These are phyloP conservation scores for Limnomonas spitsbergensis DNA, from an alignment of 139 green algal species.

Conservation along the genomic window DNA sequence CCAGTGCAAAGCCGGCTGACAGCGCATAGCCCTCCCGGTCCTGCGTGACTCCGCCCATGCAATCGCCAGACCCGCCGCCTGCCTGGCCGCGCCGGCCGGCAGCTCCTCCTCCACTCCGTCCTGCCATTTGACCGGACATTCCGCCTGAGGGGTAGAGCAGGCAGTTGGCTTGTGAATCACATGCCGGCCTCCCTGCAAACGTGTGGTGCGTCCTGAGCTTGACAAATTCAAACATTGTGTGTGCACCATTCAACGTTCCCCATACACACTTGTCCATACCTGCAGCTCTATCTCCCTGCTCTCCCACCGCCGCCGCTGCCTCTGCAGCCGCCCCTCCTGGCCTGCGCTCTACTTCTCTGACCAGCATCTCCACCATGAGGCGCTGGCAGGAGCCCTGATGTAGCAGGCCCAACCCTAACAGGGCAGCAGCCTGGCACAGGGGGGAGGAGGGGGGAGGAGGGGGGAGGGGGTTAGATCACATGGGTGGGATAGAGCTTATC, in stretches of 20 bases:
- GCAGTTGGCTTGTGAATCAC: too few relatives aligned
- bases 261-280: too few relatives aligned
- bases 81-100: not conserved
- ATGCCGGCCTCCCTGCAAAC: too few relatives aligned
- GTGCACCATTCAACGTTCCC: too few relatives aligned
- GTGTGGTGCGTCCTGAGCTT: too few relatives aligned
- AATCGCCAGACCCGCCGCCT: constrained; percentile 8
- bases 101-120: not conserved
- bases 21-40: constrained; percentile 89
- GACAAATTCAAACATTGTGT: too few relatives aligned
- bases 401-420: constrained; percentile 86
- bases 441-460: not conserved
- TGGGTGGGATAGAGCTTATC: not conserved
- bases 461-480: not conserved
- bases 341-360: constrained; percentile 83
- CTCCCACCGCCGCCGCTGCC: too few relatives aligned
- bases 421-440: constrained; percentile 64
- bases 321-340: constrained; percentile 37
- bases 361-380: constrained; percentile 82
- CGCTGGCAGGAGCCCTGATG: constrained; percentile 83
- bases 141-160: too few relatives aligned
- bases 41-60: constrained; percentile 30
- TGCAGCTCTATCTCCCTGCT: too few relatives aligned
- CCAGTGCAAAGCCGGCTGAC: constrained; percentile 84
- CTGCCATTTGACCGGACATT: too few relatives aligned